Conservation (phyloP, 169 alveolate species). For the Perkinsus olseni region DNA sequence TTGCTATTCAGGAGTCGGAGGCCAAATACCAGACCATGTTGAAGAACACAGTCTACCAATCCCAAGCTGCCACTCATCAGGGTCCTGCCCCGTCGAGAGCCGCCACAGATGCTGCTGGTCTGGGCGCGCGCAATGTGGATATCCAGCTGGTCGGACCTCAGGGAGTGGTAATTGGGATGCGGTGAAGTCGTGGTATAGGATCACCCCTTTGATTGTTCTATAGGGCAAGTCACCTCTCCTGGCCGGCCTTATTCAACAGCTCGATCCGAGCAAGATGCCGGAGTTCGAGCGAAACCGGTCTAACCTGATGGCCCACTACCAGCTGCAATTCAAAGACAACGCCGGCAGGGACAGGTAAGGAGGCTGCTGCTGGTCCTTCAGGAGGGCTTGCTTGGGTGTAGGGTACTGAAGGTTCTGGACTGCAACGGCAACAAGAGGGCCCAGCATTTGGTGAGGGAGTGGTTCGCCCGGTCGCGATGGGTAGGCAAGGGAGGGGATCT, state of each 20-base stretch:
- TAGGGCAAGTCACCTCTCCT: background rate
- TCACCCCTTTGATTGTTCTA: background rate
- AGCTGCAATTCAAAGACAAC: background rate
- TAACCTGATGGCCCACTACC: background rate
- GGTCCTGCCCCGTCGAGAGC: background rate
- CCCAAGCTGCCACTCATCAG: background rate
- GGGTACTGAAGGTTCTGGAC: background rate
- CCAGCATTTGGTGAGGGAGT: background rate
- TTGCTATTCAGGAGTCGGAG: background rate
- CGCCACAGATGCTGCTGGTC: background rate
- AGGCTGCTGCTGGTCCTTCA: background rate
- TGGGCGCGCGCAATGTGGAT: background rate
- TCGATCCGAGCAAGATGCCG: background rate
- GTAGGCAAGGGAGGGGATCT: background rate
- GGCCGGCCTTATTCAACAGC: slow-evolving; percentile 1
- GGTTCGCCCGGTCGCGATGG: background rate
- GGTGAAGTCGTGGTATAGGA: background rate
- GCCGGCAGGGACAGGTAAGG: background rate
- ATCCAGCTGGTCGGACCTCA: background rate
- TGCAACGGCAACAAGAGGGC: background rate
- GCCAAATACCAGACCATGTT: background rate
- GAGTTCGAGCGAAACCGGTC: background rate
- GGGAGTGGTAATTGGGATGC: background rate
- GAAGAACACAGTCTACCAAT: background rate
- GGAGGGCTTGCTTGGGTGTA: background rate